These are phyloP conservation scores for Aspergillus pseudoglaucus DNA, from an alignment of 2,329 filamentous ascomycete species.

Conservation along the genomic window DNA sequence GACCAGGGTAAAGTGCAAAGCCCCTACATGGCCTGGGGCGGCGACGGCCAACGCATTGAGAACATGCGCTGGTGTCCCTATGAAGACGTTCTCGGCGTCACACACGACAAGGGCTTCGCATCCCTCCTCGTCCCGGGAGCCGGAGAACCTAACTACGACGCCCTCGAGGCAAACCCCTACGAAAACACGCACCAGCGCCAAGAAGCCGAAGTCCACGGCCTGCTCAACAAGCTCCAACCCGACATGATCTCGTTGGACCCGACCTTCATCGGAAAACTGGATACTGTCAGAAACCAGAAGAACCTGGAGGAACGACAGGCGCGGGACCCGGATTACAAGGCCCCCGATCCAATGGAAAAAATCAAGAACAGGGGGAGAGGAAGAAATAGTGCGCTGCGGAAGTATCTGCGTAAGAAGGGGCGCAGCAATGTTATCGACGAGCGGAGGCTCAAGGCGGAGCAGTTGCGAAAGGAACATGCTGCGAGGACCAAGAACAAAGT, in stretches of 20 bases:
- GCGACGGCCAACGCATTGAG: conserved; percentile 74
- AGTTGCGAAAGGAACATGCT: conserved; percentile 64
- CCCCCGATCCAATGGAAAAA: conserved; percentile 52
- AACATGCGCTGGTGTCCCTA: conserved; percentile 87
- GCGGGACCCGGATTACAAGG: conserved; percentile 68
- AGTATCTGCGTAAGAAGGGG: conserved; percentile 85
- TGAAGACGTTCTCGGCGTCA: conserved; percentile 83
- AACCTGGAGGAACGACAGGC: conserved; percentile 70
- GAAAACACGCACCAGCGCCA: conserved; percentile 89
- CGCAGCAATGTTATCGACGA: conserved; percentile 94
- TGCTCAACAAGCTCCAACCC: conserved; percentile 90
- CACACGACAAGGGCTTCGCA: conserved; percentile 79
- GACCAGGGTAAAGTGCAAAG: conserved; percentile 75
- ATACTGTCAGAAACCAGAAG: conserved; percentile 72
- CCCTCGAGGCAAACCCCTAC: conserved; percentile 89
- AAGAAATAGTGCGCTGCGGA: conserved; percentile 81
- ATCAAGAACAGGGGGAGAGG: conserved; percentile 73
- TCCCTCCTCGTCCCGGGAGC: conserved; percentile 86
- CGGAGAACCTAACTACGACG: conserved; percentile 96
- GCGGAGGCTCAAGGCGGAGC: conserved; percentile 79
- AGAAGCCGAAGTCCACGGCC: conserved; percentile 78
- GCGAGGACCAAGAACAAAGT: conserved; percentile 62
- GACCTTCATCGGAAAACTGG: conserved; percentile 82
- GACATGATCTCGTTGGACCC: conserved; percentile 97
- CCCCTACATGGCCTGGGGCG: conserved; percentile 91